Conservation (phyloP, 805 yeast species). For the Candida ipomoeae region DNA sequence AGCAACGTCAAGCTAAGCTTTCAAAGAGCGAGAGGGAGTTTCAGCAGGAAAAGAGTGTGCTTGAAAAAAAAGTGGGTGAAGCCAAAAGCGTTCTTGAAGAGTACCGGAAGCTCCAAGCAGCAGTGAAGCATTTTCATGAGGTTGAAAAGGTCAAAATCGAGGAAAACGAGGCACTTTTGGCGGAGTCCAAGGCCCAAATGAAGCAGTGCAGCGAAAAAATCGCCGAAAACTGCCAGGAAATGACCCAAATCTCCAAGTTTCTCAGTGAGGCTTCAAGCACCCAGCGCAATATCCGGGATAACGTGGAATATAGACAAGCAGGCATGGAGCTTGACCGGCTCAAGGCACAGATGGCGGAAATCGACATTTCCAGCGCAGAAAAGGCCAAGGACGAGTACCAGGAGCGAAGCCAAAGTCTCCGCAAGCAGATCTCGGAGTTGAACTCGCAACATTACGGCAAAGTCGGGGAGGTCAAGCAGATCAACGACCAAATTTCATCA, state of each 20-base stretch:
- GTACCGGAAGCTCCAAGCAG: slow-evolving; percentile 6
- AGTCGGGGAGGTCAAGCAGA: slow-evolving; percentile 80
- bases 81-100: slow-evolving; percentile 1
- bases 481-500: slow-evolving; percentile 62
- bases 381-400: slow-evolving; percentile 59
- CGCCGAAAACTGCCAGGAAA: slow-evolving; percentile 16
- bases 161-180: slow-evolving; percentile 17
- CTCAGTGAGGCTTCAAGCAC: slow-evolving; percentile 56
- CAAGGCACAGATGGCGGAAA: slow-evolving; percentile 35
- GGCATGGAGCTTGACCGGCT: slow-evolving; percentile 34
- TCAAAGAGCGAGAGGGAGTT: slow-evolving; percentile 5
- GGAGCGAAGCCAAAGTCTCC: slow-evolving; percentile 47
- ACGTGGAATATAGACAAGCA: slow-evolving; percentile 53
- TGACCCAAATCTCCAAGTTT: slow-evolving; percentile 35
- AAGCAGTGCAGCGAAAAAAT: slow-evolving; percentile 12
- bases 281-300: slow-evolving; percentile 61
- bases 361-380: slow-evolving; percentile 59
- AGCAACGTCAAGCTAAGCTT: slow-evolving; percentile 4
- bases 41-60: neutral
- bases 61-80: neutral
- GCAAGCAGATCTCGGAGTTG: slow-evolving; percentile 47
- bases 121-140: slow-evolving; percentile 20
- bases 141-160: slow-evolving; percentile 20
- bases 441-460: slow-evolving; percentile 69
- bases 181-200: neutral